Conservation (phyloP, 2,329 filamentous ascomycete species). For the Pseudogymnoascus sp. region DNA sequence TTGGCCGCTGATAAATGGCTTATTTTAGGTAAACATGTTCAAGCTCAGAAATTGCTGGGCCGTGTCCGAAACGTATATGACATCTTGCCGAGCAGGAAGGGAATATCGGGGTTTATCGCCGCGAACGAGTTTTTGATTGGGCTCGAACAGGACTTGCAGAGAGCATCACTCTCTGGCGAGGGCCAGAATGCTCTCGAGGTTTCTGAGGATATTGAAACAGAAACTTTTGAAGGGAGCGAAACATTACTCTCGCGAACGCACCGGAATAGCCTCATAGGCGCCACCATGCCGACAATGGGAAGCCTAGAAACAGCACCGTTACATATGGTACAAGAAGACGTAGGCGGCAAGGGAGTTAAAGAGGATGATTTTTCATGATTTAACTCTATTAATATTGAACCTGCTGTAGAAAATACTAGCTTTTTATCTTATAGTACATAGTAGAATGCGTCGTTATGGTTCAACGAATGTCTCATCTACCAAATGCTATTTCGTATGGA, state of each 20-base stretch:
- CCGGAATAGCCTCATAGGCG: conserved; percentile 47
- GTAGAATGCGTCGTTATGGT: neutral
- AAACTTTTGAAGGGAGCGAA: conserved; percentile 46
- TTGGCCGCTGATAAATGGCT: conserved; percentile 81
- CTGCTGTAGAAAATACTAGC: neutral
- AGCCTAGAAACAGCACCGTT: conserved; percentile 46
- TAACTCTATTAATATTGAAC: neutral
- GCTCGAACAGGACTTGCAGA: conserved; percentile 36
- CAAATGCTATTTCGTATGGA: neutral
- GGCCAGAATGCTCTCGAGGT: conserved; percentile 24
- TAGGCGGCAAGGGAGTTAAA: conserved; percentile 1
- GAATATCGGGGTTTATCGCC: conserved; percentile 42
- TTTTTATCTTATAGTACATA: conserved; percentile 3
- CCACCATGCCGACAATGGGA: conserved; percentile 31
- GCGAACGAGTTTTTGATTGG: conserved; percentile 46
- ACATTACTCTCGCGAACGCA: conserved; percentile 45
- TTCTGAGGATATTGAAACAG: conserved; percentile 26
- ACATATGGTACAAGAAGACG: conserved; percentile 13
- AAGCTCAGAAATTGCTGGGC: conserved; percentile 70
- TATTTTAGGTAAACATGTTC: conserved; percentile 63
- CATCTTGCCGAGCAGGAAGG: conserved; percentile 41
- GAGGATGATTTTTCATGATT: conserved; percentile 11
- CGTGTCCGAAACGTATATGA: conserved; percentile 54
- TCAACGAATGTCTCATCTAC: neutral
- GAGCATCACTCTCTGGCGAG: conserved; percentile 24